These are phyloP conservation scores for Neoboletus brunneissimus DNA, from an alignment of 768 basidiomycete genomes.

Conservation along the genomic window DNA sequence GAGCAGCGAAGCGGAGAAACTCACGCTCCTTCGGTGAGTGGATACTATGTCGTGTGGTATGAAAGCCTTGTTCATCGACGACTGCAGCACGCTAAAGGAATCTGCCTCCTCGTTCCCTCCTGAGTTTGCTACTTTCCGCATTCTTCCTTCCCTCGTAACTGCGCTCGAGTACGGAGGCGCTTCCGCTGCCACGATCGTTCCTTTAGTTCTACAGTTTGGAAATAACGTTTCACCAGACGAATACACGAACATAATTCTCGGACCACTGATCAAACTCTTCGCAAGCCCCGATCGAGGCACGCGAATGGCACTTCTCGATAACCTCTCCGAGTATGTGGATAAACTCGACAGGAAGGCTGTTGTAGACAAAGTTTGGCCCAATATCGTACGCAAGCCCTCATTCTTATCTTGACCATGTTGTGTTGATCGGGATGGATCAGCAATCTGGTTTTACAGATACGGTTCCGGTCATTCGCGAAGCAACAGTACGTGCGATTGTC, in stretches of 20 bases:
- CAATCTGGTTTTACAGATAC: slow-evolving; percentile 97
- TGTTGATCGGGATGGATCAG: slow-evolving; percentile 37
- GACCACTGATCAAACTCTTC: slow-evolving; percentile 80
- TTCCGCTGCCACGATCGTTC: slow-evolving; percentile 73
- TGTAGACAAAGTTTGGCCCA: slow-evolving; percentile 87
- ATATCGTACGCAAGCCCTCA: slow-evolving; percentile 54
- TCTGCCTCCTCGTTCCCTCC: slow-evolving; percentile 76
- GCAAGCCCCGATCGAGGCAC: slow-evolving; percentile 90
- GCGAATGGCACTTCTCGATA: slow-evolving; percentile 90
- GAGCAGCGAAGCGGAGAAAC: slow-evolving; percentile 78
- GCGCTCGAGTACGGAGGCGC: slow-evolving; percentile 79
- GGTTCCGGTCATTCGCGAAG: slow-evolving; percentile 90
- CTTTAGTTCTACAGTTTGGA: slow-evolving; percentile 80
- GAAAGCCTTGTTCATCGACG: not conserved
- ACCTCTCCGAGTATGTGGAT: slow-evolving; percentile 78
- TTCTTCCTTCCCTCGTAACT: slow-evolving; percentile 83
- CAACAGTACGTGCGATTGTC: slow-evolving; percentile 85
- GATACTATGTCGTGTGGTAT: not conserved
- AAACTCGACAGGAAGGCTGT: slow-evolving; percentile 85
- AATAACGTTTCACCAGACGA: slow-evolving; percentile 66
- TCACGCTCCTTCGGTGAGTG: slow-evolving; percentile 60
- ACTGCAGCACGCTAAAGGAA: slow-evolving; percentile 68
- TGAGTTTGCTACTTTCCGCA: slow-evolving; percentile 78
- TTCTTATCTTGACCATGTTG: too few relatives aligned
- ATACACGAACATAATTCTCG: slow-evolving; percentile 64